Evolutionary conservation across 371 early-diverging fungal genomes (phyloP), one percentile per base, ranked within the genome.

Genomic region (Mucor mucedo): DNA sequence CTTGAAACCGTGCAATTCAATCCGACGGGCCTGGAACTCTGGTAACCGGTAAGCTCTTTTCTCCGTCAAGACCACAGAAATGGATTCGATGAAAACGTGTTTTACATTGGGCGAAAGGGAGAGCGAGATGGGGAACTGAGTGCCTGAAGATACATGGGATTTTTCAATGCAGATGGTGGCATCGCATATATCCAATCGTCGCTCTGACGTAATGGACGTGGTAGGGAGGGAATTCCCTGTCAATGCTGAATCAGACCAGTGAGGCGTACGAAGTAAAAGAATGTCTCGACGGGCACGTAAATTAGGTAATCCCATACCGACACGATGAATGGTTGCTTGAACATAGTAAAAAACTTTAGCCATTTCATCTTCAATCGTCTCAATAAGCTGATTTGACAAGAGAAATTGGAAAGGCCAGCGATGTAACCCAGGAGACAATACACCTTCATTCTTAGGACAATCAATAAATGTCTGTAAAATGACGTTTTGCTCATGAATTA

Each of bases 401-500:
- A 74, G 29, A 33, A 77, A 70, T 29, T 77, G 70, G 29, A 77
- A 77, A 8, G 77, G 72, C 72, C 72, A 77, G 5, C 70, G 69
- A 41, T 77, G 74, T 6, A 74, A 32, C 11, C 74, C 74, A 2
- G 64, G 29, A 21, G 53, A 28, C 21, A 70, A 33, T 5, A 64
- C 30, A 10, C 72, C 66, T 52, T 71, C 68, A 28, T 62, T 47
- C 4, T 55, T 62, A 1, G 66, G 63, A 5, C 44, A 52, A 7
- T 60, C 57, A 2, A 53, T 35, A 48, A 62, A 70, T 1, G 73
- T 58, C 52, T 75, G 70, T n/a, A 82, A 54, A 4, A 82, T 65
- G 9, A 76, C 42, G 28, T 77, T 77, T 67, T 79, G 79, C 41
- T 78, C 79, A 33, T 82, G 76, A 39, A 82, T 74, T 3, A 59